Evolutionary conservation across 2,329 filamentous ascomycete genomes (phyloP), one percentile per base, ranked within the genome.

Genomic region (Penicillium sp.): DNA sequence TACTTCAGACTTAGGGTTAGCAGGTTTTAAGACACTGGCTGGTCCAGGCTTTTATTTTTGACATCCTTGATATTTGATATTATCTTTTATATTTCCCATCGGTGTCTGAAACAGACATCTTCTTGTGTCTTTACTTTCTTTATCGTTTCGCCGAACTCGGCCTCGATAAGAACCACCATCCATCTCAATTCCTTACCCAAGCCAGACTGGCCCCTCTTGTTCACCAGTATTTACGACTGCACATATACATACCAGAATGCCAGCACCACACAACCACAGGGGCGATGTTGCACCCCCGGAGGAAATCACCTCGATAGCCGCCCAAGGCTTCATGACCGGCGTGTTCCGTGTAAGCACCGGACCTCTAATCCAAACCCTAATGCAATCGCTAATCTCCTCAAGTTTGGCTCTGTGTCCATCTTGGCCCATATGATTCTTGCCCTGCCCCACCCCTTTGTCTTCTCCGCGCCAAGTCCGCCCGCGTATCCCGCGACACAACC

Each of bases 331-430:
- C 64, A 66, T 77, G 53, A 72, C 73, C 19, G 77, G 77, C 49
- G 77, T 71, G 31, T 71, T 77, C 54, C 77, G 76, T 49, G 76
- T 78, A 70, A 60, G 75, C 70, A 23, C 17, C 29, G 25, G 45
- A 19, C 39, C 23, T 36, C 15, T 9, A 50, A 23, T 5, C 9
- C n/a, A 27, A 31, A 8, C 38, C 31, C 31, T 57, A 35, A 27
- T 48, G 43, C 55, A 41, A 49, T 42, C 38, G 36, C 23, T 56
- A 49, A 52, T 50, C 9, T 25, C 33, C 21, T 36, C 43, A 53
- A 77, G 76, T 80, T 78, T 63, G 77, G 76, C 61, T 75, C 76
- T 33, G 73, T 79, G 57, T 78, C 77, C n/a, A 74, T 80, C 55
- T 66, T 78, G 25, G 73, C 76, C 3, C 78, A 80, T 64, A 72